Conservation (phyloP, 208 protist genomes). For the Lotmaria passim region DNA sequence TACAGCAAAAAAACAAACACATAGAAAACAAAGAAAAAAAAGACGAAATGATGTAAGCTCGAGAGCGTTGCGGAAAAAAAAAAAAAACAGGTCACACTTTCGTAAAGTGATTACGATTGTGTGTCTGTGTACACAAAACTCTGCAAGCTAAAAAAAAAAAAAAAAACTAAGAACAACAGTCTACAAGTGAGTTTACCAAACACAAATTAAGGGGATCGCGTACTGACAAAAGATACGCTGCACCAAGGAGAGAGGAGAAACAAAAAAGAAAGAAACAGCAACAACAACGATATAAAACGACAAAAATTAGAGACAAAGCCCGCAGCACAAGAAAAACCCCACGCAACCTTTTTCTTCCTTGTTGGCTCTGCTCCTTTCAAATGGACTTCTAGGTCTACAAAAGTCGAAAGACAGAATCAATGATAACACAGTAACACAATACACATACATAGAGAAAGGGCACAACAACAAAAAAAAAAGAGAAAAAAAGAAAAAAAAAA, state of each 20-base stretch:
- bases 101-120: too few relatives aligned
- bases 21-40: too few relatives aligned
- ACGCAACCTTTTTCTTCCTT: background rate
- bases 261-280: background rate
- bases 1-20: too few relatives aligned
- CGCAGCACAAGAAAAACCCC: background rate
- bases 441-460: background rate
- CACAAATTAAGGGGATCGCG: too few relatives aligned
- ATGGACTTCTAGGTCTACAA: background rate
- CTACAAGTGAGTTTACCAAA: too few relatives aligned
- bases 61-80: too few relatives aligned
- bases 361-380: background rate
- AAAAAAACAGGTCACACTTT: too few relatives aligned
- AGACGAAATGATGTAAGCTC: too few relatives aligned
- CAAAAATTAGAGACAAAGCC: background rate
- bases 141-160: background rate
- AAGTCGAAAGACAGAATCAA: too few relatives aligned
- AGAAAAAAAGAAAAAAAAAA: conserved; percentile 3
- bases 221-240: background rate
- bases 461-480: conserved; percentile 19
- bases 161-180: conserved; percentile 2
- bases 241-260: background rate
- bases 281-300: background rate
- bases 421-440: background rate
- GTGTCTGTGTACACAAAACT: too few relatives aligned